Evolutionary conservation across 2,329 filamentous ascomycete genomes (phyloP), one percentile per base, ranked within the genome.

Genomic region (Nothopassalora personata): DNA sequence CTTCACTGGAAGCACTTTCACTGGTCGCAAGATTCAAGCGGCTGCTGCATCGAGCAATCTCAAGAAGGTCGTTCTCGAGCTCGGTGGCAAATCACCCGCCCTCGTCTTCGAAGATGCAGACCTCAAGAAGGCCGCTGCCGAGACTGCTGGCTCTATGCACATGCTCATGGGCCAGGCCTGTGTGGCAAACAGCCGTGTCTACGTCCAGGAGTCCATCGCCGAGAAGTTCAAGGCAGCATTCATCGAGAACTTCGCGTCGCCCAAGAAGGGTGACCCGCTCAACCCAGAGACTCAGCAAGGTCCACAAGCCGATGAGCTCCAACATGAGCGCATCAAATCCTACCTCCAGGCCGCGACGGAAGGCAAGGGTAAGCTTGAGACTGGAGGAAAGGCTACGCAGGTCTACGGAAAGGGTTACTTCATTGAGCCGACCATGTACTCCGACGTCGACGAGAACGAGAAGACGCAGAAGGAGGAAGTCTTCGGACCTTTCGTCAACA

Each of bases 1-100:
- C 1, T 92, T 92, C 65, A 92, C 89, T 0, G 89, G 89, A 43
- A 88, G 85, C 1, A 90, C 88, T 0, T 75, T 77, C 1, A 91
- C 88, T 0, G 89, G 86, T 9, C 62, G 66, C 30, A 64, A 63
- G 28, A 68, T 73, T 48, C 63, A 68, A 53, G 65, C 60, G 13
- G 64, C 65, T n/a, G 68, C 70, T 9, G 68, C 69, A 8, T 56
- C 59, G 13, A 64, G 60, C 18, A 73, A 72, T 53, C 74, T 84
- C 68, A 84, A 84, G 72, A 83, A 83, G 60, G 81, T 84, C 54
- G 83, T 81, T 0, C 75, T 85, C 0, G 82, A 85, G 67, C 82
- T 81, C 0, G 82, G 82, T 11, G 83, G 82, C 23, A 85, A 85
- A 64, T 82, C 80, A 0, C 82, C 65, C 76, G 82, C 10, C 77